These are phyloP conservation scores for Decorospora gaudefroyi DNA, from an alignment of 2,329 filamentous ascomycete species.

Conservation along the genomic window DNA sequence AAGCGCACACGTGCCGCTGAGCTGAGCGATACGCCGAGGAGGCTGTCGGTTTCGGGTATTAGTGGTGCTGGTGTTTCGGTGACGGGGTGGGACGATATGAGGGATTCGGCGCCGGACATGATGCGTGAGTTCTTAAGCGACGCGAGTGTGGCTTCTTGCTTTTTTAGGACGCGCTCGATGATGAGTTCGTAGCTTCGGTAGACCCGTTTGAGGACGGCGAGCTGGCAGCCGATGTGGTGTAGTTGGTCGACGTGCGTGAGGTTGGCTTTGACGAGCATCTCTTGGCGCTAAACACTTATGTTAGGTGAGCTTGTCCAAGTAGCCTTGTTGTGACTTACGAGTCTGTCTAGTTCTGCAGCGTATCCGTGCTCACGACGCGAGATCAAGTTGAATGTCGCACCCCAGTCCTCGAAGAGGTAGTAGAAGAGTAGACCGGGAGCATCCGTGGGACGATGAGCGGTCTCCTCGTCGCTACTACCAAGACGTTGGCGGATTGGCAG, in stretches of 20 bases:
- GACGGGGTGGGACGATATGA: constrained; percentile 31
- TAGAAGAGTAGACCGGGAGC: constrained; percentile 66
- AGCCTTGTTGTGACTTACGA: constrained; percentile 52
- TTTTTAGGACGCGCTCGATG: constrained; percentile 61
- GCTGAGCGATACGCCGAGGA: constrained; percentile 53
- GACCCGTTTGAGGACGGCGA: constrained; percentile 63
- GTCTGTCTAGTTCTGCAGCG: constrained; percentile 53
- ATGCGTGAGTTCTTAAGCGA: constrained; percentile 53
- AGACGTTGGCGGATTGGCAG: constrained; percentile 54
- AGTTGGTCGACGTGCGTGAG: constrained; percentile 57
- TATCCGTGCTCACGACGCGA: constrained; percentile 55
- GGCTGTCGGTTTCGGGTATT: constrained; percentile 44
- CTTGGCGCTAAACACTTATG: constrained; percentile 55
- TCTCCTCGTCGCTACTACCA: constrained; percentile 53
- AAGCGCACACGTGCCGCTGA: constrained; percentile 62
- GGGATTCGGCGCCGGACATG: constrained; percentile 38
- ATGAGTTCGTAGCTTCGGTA: constrained; percentile 65
- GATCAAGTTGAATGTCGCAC: constrained; percentile 62
- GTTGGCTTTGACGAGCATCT: constrained; percentile 59
- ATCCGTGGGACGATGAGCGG: constrained; percentile 56
- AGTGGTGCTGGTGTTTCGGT: constrained; percentile 23
- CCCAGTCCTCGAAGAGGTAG: constrained; percentile 70
- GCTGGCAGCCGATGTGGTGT: constrained; percentile 64
- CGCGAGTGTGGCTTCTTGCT: constrained; percentile 50
- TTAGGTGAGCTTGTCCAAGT: too few relatives aligned